Evolutionary conservation across 2,329 filamentous ascomycete species (phyloP).

Genomic region (Pseudogymnoascus sp.): DNA sequence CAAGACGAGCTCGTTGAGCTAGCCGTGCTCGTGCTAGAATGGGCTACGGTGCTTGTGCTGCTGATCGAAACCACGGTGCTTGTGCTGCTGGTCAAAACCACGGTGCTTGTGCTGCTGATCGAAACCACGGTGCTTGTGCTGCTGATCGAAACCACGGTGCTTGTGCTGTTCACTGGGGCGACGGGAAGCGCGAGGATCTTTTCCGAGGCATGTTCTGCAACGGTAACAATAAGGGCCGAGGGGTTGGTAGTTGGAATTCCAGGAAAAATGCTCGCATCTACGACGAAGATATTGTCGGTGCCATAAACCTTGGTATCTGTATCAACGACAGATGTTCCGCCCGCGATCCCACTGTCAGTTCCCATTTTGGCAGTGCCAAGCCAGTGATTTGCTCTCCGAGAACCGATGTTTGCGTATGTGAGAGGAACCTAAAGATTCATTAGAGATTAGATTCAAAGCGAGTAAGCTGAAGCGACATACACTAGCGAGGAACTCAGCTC

Average conservation of each 20-base stretch:
- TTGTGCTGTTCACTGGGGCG: too few species aligned
- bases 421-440: background rate
- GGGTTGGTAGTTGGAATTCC: conserved; percentile 63
- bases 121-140: too few species aligned
- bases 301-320: conserved; percentile 56
- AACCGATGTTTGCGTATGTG: background rate
- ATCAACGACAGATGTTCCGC: conserved; percentile 53
- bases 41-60: too few species aligned
- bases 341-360: conserved; percentile 42
- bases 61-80: too few species aligned
- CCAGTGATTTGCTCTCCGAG: conserved; percentile 35
- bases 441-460: background rate
- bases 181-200: conserved; percentile 42
- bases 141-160: too few species aligned
- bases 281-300: conserved; percentile 59
- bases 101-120: too few species aligned
- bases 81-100: too few species aligned
- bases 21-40: too few species aligned
- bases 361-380: conserved; percentile 54
- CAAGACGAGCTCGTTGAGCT: too few species aligned
- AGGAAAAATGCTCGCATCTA: conserved; percentile 61
- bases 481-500: background rate
- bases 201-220: conserved; percentile 51
- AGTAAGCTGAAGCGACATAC: background rate
- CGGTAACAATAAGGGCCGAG: conserved; percentile 54